These are phyloP conservation scores for Pythium scleroteichum DNA, from an alignment of 352 stramenopile species.

Conservation along the genomic window DNA sequence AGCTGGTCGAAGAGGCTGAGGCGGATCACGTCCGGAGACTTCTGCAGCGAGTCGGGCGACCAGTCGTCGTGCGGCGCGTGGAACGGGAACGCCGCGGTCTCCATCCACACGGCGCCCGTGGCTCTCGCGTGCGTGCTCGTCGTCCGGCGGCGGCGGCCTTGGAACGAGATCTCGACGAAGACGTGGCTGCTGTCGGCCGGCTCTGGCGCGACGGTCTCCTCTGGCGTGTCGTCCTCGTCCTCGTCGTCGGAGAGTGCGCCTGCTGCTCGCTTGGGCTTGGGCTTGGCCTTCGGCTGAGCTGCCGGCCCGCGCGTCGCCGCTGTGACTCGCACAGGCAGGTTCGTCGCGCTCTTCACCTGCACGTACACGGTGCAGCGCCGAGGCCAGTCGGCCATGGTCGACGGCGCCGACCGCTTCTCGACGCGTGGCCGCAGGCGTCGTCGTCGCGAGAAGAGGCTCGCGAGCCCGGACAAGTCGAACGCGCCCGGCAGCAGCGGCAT, in stretches of 20 bases:
- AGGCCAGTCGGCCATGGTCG: conserved; percentile 51
- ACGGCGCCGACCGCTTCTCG: conserved; percentile 26
- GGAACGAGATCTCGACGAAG: conserved; percentile 85
- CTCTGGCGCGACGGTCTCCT: background rate
- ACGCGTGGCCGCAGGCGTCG: conserved; percentile 52
- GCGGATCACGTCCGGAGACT: conserved; percentile 73
- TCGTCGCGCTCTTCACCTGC: conserved; percentile 78
- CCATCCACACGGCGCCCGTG: conserved; percentile 88
- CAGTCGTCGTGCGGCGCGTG: conserved; percentile 79
- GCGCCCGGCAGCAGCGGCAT: conserved; percentile 74
- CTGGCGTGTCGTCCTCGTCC: background rate
- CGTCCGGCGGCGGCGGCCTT: conserved; percentile 73
- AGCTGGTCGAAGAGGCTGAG: conserved; percentile 91
- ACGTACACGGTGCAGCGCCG: conserved; percentile 76
- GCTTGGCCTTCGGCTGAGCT: conserved; percentile 7
- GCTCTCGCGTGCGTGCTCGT: conserved; percentile 30
- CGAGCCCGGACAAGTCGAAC: conserved; percentile 64
- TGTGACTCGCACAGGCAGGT: conserved; percentile 62
- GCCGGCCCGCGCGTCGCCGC: background rate
- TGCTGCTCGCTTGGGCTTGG: background rate
- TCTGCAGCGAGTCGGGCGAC: conserved; percentile 66
- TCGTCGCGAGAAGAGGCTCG: conserved; percentile 50
- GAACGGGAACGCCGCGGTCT: conserved; percentile 90
- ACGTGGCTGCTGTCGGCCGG: conserved; percentile 34
- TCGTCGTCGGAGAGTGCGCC: background rate